phyloP scores from a whole-genome alignment of 306 rosid species.

The Styphnolobium japonicum region DNA sequence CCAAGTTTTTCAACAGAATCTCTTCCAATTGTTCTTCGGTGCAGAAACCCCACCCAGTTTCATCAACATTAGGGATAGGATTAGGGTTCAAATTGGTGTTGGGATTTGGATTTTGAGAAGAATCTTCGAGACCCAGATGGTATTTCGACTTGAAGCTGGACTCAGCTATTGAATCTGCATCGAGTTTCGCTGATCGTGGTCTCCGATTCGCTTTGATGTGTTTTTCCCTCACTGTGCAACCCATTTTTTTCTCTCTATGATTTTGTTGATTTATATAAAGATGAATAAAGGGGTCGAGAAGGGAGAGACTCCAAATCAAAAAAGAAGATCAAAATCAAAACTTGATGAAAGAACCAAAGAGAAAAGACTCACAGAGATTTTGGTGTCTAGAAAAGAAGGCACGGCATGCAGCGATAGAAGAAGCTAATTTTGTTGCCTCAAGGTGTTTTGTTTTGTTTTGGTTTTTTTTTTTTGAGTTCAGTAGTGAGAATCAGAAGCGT shows the following conservation, averaged over 20 bases:
- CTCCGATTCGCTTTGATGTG: constrained; percentile 78
- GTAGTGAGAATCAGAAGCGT: too few relatives aligned
- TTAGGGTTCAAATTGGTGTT: too few relatives aligned
- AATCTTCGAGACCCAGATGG: constrained; percentile 36
- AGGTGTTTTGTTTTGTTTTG: too few relatives aligned
- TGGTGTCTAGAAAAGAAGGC: not conserved
- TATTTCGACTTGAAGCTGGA: constrained; percentile 64
- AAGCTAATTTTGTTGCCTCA: too few relatives aligned
- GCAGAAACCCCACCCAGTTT: constrained; percentile 83
- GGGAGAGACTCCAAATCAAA: not conserved
- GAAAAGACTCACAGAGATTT: constrained; percentile 31
- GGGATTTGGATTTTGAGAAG: constrained; percentile 35
- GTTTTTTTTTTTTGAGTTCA: too few relatives aligned
- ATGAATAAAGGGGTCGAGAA: not conserved
- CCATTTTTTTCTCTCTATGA: constrained; percentile 38
- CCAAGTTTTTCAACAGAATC: constrained; percentile 71
- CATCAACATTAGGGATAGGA: constrained; percentile 46
- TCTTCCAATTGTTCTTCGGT: constrained; percentile 93
- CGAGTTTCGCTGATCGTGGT: constrained; percentile 53
- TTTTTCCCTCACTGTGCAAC: constrained; percentile 83
- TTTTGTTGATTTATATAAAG: not conserved
- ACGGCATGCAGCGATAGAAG: not conserved
- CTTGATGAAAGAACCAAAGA: not conserved
- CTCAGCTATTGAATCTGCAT: constrained; percentile 62
- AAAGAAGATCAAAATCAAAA: not conserved